Percentiles rank a stretch among this genome's conserved stretches.
phyloP scores from a whole-genome alignment of 2,329 filamentous ascomycete species.

The Calonectria montana region DNA sequence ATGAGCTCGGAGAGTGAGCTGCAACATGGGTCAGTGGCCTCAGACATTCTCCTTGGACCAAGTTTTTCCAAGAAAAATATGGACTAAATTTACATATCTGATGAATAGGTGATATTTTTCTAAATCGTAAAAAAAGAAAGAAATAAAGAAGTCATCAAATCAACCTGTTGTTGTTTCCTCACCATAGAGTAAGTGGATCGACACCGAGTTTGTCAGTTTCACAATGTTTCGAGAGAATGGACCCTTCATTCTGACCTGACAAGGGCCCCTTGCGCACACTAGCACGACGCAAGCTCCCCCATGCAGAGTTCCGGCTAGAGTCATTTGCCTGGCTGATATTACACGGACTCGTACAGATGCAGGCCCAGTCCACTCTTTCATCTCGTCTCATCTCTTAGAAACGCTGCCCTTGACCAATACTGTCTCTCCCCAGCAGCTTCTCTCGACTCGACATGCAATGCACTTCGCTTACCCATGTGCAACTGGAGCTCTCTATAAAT shows the following conservation, averaged over 20 bases:
- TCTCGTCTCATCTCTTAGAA: conserved; percentile 6
- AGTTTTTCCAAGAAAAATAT: background rate
- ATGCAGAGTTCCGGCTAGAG: background rate
- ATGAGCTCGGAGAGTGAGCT: background rate
- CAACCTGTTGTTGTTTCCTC: background rate
- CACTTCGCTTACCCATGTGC: background rate
- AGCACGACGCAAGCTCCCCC: background rate
- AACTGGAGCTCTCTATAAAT: background rate
- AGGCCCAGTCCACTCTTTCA: background rate
- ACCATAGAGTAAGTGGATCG: background rate
- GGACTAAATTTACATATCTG: background rate
- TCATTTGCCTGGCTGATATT: background rate
- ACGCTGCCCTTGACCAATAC: background rate
- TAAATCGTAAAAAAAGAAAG: background rate
- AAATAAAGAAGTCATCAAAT: too few species aligned
- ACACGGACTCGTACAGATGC: background rate
- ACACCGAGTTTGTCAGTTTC: background rate
- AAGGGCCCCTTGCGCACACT: background rate
- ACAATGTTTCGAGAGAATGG: conserved; percentile 5
- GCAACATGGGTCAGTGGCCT: background rate
- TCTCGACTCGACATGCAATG: background rate
- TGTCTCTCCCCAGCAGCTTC: background rate
- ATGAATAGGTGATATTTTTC: background rate
- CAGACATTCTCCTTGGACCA: background rate
- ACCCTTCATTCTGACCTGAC: conserved; percentile 2